Conservation (phyloP, 768 basidiomycete genomes). For the Saitozyma podzolica region DNA sequence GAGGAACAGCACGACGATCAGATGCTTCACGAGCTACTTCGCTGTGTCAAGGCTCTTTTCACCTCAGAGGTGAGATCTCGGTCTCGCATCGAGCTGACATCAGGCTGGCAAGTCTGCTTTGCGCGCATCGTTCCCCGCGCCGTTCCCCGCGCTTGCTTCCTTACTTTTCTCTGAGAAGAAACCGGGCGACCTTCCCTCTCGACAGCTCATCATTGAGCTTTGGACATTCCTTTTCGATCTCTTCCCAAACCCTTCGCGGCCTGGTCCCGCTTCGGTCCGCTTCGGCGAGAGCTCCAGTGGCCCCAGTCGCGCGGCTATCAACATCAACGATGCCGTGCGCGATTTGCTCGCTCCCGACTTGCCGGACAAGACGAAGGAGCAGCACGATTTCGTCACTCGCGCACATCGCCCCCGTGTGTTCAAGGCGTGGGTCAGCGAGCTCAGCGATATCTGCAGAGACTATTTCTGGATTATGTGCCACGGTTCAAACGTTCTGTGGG, state of each 20-base stretch:
- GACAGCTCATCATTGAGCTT: slow-evolving; percentile 87
- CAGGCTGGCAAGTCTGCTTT: slow-evolving; percentile 85
- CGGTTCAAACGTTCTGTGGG: slow-evolving; percentile 88
- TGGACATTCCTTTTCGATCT: slow-evolving; percentile 84
- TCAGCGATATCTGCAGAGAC: slow-evolving; percentile 87
- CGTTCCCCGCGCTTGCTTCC: slow-evolving; percentile 77
- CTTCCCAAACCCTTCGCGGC: slow-evolving; percentile 54
- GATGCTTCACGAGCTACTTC: slow-evolving; percentile 82
- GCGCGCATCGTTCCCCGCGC: slow-evolving; percentile 81
- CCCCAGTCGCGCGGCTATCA: slow-evolving; percentile 5
- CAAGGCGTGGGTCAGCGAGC: slow-evolving; percentile 76
- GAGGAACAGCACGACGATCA: slow-evolving; percentile 99
- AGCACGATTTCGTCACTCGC: slow-evolving; percentile 54
- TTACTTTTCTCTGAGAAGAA: slow-evolving; percentile 97
- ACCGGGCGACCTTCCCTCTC: slow-evolving; percentile 86
- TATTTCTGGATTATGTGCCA: slow-evolving; percentile 71
- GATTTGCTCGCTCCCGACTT: slow-evolving; percentile 35
- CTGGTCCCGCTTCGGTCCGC: slow-evolving; percentile 25
- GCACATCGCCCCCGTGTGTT: slow-evolving; percentile 61
- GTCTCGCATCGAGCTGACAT: background rate
- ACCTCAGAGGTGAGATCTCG: slow-evolving; percentile 57
- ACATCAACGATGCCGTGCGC: slow-evolving; percentile 26
- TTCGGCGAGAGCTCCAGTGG: slow-evolving; percentile 22
- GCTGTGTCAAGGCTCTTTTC: slow-evolving; percentile 89
- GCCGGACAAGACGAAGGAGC: slow-evolving; percentile 39